A percentile compares a stretch with the other conserved stretches of the same genome.
Conservation (phyloP, 2,329 filamentous ascomycete genomes). For the Hortaea sp. region DNA sequence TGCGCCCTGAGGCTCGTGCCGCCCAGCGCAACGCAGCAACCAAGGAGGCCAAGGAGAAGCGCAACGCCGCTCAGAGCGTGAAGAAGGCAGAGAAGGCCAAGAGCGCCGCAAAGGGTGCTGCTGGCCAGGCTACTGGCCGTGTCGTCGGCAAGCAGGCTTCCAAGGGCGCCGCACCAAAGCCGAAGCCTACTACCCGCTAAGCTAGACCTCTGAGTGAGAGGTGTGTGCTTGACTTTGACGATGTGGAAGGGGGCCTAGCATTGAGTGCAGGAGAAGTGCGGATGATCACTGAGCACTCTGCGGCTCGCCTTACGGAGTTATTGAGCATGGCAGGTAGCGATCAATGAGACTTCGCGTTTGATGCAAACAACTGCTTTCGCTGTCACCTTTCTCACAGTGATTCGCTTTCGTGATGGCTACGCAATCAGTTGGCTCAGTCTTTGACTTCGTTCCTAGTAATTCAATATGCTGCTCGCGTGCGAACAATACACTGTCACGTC, state of each 20-base stretch:
- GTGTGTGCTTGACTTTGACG: background rate
- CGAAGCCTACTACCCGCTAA: slow-evolving; percentile 80
- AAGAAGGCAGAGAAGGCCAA: slow-evolving; percentile 99
- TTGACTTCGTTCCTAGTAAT: too few relatives aligned
- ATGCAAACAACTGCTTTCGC: background rate
- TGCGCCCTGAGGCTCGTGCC: slow-evolving; percentile 89
- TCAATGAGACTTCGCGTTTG: slow-evolving; percentile 1
- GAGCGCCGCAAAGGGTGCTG: slow-evolving; percentile 61
- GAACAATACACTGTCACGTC: too few relatives aligned
- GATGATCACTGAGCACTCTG: background rate
- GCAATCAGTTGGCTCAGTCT: too few relatives aligned
- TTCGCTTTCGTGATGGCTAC: too few relatives aligned
- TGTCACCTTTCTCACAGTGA: background rate
- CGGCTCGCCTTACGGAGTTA: slow-evolving; percentile 2
- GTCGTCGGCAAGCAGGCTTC: slow-evolving; percentile 87
- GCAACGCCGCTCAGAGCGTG: slow-evolving; percentile 69
- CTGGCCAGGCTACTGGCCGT: slow-evolving; percentile 66
- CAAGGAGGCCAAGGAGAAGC: slow-evolving; percentile 99
- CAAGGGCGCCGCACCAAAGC: slow-evolving; percentile 82
- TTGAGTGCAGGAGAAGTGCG: background rate
- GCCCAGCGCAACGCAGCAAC: slow-evolving; percentile 84
- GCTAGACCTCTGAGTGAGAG: background rate
- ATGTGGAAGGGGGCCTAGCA: background rate
- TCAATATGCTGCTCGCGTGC: too few relatives aligned
- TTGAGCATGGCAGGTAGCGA: slow-evolving; percentile 1